Percentiles rank a stretch among this genome's conserved stretches.
Evolutionary conservation across 257 asterid genomes (phyloP).

Genomic region (Marsdenia floribunda): DNA sequence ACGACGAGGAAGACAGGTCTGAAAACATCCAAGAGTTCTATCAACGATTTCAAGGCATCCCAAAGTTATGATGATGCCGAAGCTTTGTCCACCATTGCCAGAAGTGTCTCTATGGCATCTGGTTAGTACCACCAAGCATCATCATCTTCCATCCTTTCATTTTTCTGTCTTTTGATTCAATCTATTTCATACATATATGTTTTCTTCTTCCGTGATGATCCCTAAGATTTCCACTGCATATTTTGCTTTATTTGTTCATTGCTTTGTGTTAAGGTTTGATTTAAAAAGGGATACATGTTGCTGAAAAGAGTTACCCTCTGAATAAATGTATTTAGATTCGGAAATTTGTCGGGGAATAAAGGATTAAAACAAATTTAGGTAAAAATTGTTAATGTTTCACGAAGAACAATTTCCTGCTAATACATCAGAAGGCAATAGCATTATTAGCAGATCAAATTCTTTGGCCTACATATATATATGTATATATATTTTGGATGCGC

Average conservation of each 20-base stretch:
- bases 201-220: not conserved
- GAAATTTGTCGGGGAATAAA: too few species aligned
- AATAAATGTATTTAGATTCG: too few species aligned
- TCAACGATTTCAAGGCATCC: slow-evolving; percentile 30
- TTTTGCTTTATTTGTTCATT: not conserved
- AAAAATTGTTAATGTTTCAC: too few species aligned
- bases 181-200: not conserved
- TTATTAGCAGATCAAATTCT: not conserved
- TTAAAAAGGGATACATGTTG: too few species aligned
- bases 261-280: not conserved
- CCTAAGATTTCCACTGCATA: not conserved
- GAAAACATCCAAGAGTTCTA: slow-evolving; percentile 53
- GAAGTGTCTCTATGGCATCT: slow-evolving; percentile 60
- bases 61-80: slow-evolving; percentile 37
- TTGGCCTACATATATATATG: too few species aligned
- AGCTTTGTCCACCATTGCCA: slow-evolving; percentile 34
- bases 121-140: slow-evolving; percentile 30
- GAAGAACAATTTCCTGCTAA: too few species aligned
- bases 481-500: not conserved
- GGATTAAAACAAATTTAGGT: too few species aligned
- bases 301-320: too few species aligned
- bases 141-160: not conserved
- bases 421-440: not conserved
- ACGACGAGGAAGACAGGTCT: slow-evolving; percentile 48
- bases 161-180: not conserved